Conservation (phyloP, 345 rosid genomes). For the Adansonia digitata region DNA sequence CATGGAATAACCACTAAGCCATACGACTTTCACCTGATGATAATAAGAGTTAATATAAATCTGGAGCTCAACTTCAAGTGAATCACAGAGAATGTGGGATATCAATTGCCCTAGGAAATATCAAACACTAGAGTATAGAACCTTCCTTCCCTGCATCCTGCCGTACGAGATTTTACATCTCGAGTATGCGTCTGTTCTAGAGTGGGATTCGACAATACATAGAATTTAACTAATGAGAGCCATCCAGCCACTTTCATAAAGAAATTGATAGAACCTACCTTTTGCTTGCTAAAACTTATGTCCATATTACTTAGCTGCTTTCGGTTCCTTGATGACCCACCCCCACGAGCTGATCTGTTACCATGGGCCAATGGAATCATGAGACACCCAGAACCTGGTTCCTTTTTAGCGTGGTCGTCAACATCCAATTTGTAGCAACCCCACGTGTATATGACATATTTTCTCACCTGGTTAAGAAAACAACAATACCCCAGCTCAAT, state of each 20-base stretch:
- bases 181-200: constrained; percentile 22
- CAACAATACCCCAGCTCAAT: constrained; percentile 11
- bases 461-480: constrained; percentile 60
- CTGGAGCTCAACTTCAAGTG: background rate
- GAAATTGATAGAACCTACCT: constrained; percentile 37
- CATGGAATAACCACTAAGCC: background rate
- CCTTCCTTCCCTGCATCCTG: constrained; percentile 26
- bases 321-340: constrained; percentile 33
- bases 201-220: constrained; percentile 30
- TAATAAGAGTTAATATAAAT: background rate
- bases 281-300: constrained; percentile 38
- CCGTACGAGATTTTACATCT: constrained; percentile 28
- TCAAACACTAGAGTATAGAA: constrained; percentile 4
- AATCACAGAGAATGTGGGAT: background rate
- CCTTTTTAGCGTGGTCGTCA: constrained; percentile 19
- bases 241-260: background rate
- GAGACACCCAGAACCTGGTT: constrained; percentile 33
- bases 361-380: constrained; percentile 30
- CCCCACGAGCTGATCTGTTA: constrained; percentile 29
- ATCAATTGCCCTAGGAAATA: background rate
- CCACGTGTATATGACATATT: constrained; percentile 84
- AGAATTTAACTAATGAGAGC: background rate
- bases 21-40: background rate
- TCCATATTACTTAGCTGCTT: constrained; percentile 20
- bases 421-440: constrained; percentile 52